These are phyloP conservation scores for Helotiales sp. DNA, from an alignment of 2,329 filamentous ascomycete species.

Conservation along the genomic window DNA sequence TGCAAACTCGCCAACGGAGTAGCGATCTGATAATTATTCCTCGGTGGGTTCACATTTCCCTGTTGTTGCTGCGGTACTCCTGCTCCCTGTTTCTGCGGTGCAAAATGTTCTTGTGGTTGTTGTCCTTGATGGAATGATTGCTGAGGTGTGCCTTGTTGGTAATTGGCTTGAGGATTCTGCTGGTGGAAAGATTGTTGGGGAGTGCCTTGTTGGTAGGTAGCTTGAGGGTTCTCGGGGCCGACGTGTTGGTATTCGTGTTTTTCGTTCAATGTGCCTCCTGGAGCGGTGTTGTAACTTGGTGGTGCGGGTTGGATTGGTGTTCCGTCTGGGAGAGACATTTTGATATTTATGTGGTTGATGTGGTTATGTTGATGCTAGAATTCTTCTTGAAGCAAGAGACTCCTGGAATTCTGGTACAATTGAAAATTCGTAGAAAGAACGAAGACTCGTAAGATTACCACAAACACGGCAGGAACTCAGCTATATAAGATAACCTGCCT, in stretches of 20 bases:
- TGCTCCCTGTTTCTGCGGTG: no score
- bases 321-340: conserved; percentile 1
- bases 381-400: no score
- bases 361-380: not conserved
- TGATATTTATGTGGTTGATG: not conserved
- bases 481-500: not conserved
- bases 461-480: not conserved
- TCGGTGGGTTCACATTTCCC: not conserved
- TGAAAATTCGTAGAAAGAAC: not conserved
- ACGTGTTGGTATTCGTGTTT: conserved; percentile 9
- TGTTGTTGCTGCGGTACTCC: no score
- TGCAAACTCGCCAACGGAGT: conserved; percentile 19
- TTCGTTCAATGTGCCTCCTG: not conserved
- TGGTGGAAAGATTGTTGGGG: not conserved
- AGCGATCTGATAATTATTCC: conserved; percentile 16
- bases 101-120: no score
- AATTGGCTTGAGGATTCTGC: not conserved
- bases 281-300: conserved; percentile 1
- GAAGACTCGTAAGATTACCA: not conserved
- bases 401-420: not conserved
- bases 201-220: not conserved
- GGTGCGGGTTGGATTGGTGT: conserved; percentile 2
- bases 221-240: not conserved
- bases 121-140: not conserved
- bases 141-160: not conserved